phyloP scores from a whole-genome alignment of 2,329 filamentous ascomycete genomes.

The Phialocephala subalpina region DNA sequence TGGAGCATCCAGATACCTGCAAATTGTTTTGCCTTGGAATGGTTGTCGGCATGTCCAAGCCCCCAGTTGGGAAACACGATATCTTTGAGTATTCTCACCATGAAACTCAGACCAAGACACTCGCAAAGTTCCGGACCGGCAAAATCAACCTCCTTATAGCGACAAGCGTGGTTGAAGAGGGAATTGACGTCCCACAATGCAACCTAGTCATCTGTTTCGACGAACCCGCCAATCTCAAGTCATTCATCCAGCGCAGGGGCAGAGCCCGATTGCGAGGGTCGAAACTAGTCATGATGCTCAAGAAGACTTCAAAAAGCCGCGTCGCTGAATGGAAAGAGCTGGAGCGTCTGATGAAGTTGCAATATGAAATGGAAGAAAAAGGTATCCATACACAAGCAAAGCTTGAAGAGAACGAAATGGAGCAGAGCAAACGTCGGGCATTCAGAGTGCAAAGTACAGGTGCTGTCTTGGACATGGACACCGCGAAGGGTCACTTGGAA shows the following conservation, averaged over 20 bases:
- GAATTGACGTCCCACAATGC: constrained; percentile 19
- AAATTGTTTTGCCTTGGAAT: constrained; percentile 11
- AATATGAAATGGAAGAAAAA: too few species aligned
- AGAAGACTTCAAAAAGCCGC: too few species aligned
- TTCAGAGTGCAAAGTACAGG: constrained; percentile 22
- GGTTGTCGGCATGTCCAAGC: constrained; percentile 11
- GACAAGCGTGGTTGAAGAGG: constrained; percentile 21
- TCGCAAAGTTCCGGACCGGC: constrained; percentile 18
- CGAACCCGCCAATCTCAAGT: constrained; percentile 21
- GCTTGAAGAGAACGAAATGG: constrained; percentile 13
- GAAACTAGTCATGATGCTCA: constrained; percentile 7
- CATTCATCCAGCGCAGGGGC: constrained; percentile 16
- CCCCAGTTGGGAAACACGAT: constrained; percentile 3
- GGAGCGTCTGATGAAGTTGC: too few species aligned
- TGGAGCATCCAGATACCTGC: constrained; percentile 9
- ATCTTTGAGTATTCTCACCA: not conserved
- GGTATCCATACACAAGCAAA: not conserved
- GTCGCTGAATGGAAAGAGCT: too few species aligned
- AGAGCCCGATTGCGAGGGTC: constrained; percentile 18
- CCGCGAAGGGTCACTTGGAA: too few species aligned
- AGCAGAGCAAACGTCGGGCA: constrained; percentile 13
- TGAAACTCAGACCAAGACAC: constrained; percentile 8
- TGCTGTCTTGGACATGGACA: constrained; percentile 14
- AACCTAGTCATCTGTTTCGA: constrained; percentile 22
- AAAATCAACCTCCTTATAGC: constrained; percentile 17